Evolutionary conservation across 2,329 filamentous ascomycete species (phyloP), one percentile per base, ranked within the genome.

Genomic region (Fusarium subglutinans): DNA sequence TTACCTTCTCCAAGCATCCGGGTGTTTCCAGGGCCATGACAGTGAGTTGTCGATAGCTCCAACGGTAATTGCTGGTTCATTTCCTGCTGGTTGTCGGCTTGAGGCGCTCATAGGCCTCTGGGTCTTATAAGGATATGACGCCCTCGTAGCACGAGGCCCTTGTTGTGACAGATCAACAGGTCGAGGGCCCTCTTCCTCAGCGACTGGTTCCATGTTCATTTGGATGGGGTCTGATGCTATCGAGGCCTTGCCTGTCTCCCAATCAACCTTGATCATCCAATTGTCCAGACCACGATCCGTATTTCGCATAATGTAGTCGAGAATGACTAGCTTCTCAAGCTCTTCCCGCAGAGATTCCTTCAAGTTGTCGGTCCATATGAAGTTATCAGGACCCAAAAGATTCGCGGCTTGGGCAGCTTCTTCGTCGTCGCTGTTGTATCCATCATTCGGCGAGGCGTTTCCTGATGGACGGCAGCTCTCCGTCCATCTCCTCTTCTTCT

Each of bases 281-380:
- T 99, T 99, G 81, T 99, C 96, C 64, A 98, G 86, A 4, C 96
- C 96, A 83, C 96, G 90, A 81, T 99, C 96, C 4, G 96, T 99
- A 80, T 99, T 99, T 66, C 96, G 91, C 96, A 99, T 99, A 73
- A 99, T 97, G 81, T 99, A 99, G 83, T 99, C 96, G 74, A 99
- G 83, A 78, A 99, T 97, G 28, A 99, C 97, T 13, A 99, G 87
- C 83, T 98, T 98, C 84, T 99, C 96, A 54, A 99, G 87, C 83
- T 98, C 94, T 82, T 99, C 96, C 43, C 96, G 88, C 81, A 99
- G 98, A 1, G 94, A 93, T 81, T 97, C 94, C 80, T 98, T 97
- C 51, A 99, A 83, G 11, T 87, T 85, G 58, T 97, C 93, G 2
- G 94, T 98, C 96, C 96, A 99, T 67, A 92, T 89, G 74, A 96